A percentile compares a stretch with the other conserved stretches of the same genome.
These are phyloP conservation scores for Carex myosuroides DNA, from an alignment of 176 grass and related monocot species.

Conservation along the genomic window DNA sequence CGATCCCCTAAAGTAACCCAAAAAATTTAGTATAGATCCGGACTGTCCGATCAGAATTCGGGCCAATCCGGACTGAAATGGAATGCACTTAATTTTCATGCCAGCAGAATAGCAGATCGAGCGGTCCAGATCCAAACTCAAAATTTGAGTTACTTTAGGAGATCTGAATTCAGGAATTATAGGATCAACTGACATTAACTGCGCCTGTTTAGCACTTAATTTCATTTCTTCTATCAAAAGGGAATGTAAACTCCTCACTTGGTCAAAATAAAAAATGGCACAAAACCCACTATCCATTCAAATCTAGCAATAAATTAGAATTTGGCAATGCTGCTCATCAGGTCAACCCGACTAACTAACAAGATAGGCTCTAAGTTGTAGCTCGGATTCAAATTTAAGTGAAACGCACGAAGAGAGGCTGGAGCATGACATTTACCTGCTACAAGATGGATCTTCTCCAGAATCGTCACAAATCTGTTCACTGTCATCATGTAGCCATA, in stretches of 20 bases:
- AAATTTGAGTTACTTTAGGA: too few relatives aligned
- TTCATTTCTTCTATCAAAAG: background rate
- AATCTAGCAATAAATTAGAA: background rate
- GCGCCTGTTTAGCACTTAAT: background rate
- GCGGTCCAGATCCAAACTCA: too few relatives aligned
- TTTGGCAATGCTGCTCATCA: background rate
- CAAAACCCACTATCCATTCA: background rate
- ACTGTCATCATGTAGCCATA: slow-evolving; percentile 56
- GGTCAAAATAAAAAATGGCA: background rate
- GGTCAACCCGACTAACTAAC: background rate
- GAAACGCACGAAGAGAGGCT: background rate
- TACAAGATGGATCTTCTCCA: slow-evolving; percentile 74
- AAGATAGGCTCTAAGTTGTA: background rate
- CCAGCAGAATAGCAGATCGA: too few relatives aligned
- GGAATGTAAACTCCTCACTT: background rate
- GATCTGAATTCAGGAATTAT: too few relatives aligned
- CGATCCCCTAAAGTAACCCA: too few relatives aligned
- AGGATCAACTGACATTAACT: background rate
- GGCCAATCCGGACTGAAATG: too few relatives aligned
- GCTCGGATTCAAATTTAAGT: background rate
- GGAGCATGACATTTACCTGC: slow-evolving; percentile 45
- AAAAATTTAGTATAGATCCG: too few relatives aligned
- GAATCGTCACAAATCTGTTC: slow-evolving; percentile 77
- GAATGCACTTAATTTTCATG: too few relatives aligned
- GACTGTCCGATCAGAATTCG: too few relatives aligned